Conservation (phyloP, 2,329 filamentous ascomycete species). For the Penicillium sp. region DNA sequence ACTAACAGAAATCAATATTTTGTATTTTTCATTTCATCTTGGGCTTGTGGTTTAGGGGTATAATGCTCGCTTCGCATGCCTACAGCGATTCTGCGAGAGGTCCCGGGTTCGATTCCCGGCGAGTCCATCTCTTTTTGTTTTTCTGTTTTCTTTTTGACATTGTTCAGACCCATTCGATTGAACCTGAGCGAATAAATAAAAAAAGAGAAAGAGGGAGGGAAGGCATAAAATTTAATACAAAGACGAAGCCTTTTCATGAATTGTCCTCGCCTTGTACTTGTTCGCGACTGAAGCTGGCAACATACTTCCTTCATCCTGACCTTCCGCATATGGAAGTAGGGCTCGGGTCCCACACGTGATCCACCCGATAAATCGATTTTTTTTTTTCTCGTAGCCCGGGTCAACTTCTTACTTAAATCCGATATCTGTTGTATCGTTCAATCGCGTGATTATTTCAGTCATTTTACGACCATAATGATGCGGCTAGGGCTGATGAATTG, state of each 20-base stretch:
- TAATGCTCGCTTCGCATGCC: background rate
- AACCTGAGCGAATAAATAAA: background rate
- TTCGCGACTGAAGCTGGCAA: background rate
- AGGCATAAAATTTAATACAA: background rate
- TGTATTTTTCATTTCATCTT: background rate
- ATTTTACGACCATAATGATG: background rate
- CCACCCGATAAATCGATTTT: background rate
- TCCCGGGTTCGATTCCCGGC: background rate
- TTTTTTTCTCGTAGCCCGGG: background rate
- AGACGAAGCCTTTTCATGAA: background rate
- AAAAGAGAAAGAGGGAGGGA: background rate
- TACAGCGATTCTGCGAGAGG: background rate
- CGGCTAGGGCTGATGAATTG: background rate
- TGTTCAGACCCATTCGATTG: background rate
- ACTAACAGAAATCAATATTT: background rate
- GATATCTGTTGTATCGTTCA: background rate
- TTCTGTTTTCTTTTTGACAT: background rate
- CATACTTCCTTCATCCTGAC: background rate
- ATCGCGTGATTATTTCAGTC: background rate
- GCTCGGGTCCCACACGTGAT: background rate
- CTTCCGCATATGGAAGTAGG: background rate
- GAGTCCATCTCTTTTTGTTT: background rate
- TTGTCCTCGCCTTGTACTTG: background rate
- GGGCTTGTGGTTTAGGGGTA: background rate
- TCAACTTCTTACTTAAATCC: background rate